phyloP scores from a whole-genome alignment of 2,329 filamentous ascomycete genomes.

The Penicillium sp. region DNA sequence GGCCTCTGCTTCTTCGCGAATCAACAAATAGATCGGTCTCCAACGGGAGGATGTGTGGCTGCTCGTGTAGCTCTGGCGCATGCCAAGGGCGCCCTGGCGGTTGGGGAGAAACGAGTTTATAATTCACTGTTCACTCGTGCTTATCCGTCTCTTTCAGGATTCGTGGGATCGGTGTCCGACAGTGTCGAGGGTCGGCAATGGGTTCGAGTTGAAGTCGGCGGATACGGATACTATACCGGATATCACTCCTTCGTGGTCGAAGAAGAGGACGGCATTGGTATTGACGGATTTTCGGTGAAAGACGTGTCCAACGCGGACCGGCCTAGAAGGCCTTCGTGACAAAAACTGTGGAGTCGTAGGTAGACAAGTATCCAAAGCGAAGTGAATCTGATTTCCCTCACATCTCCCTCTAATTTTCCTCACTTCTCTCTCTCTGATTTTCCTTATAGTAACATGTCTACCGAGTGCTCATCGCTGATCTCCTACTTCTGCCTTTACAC shows the following conservation, averaged over 20 bases:
- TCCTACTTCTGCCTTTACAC: no score
- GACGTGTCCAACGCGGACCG: conserved; percentile 6
- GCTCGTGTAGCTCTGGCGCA: conserved; percentile 37
- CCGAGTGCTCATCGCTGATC: no score
- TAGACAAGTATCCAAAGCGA: no score
- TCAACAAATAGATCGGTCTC: conserved; percentile 46
- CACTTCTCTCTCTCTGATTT: no score
- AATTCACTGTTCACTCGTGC: conserved; percentile 31
- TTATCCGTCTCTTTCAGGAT: conserved; percentile 10
- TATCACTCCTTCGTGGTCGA: conserved; percentile 13
- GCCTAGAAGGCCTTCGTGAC: no score
- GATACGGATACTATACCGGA: conserved; percentile 15
- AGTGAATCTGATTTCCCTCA: no score
- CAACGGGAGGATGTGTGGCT: conserved; percentile 37
- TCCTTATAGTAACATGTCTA: no score
- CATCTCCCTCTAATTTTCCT: no score
- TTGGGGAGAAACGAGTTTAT: conserved; percentile 30
- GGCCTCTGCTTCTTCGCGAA: conserved; percentile 46
- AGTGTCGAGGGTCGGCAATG: neutral
- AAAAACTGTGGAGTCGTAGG: no score
- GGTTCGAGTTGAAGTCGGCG: conserved; percentile 7
- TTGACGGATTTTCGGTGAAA: conserved; percentile 11
- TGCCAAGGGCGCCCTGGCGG: conserved; percentile 23
- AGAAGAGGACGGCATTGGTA: conserved; percentile 9
- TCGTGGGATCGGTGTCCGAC: conserved; percentile 11